Base-by-base conservation (phyloP, 1,284 basidiomycete species). In the Phellopilus nigrolimitatus region DNA sequence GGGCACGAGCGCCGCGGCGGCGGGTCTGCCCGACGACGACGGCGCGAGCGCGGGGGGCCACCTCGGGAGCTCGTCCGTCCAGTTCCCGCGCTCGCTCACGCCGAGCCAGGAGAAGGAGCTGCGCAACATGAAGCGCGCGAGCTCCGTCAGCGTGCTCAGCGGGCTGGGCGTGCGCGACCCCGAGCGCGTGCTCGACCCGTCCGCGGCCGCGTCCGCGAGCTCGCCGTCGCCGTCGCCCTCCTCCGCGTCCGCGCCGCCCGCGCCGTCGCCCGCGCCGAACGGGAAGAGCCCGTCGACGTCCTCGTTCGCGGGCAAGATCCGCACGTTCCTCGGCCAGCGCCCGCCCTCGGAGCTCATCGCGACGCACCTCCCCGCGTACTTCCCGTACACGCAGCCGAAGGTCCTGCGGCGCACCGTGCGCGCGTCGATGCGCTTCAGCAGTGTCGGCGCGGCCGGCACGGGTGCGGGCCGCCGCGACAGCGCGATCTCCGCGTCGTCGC, bases 281-380 rank as follows among this genome's bases (percentile, higher is more conserved):
- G 63, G 58, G 57, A 79, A 77, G 56, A 60, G 56, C 49, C 40
- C 65, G 6, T 51, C 62, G n/a, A 63, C 65, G 51, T 82, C 79
- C 60, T 71, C 80, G 82, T 4, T 78, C 76, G 54, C 49, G 25
- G 57, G 56, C 27, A 89, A 87, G 66, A 72, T 97, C 56, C 91
- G 93, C 68, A 95, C 95, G 75, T 99, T 99, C 76, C 95, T 97
- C 61, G 97, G 95, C 8, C 95, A 98, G 63, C 88, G 97, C 40
- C 97, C 97, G 0, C 94, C 97, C 0, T 92, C 88, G 64, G 95
- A 99, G 67, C 80, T 99, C 59, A 99, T 99, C 70, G 92, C 94
- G 27, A 95, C 79, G n/a, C 94, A 99, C 65, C 68, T 99, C 38
- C 84, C 89, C 17, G 95, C 97, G 54, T 99, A 91, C 73, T 99